Percentiles rank a stretch among this genome's conserved stretches.
phyloP scores from a whole-genome alignment of 2,329 filamentous ascomycete genomes.

The Arthrobotrys megalospora region DNA sequence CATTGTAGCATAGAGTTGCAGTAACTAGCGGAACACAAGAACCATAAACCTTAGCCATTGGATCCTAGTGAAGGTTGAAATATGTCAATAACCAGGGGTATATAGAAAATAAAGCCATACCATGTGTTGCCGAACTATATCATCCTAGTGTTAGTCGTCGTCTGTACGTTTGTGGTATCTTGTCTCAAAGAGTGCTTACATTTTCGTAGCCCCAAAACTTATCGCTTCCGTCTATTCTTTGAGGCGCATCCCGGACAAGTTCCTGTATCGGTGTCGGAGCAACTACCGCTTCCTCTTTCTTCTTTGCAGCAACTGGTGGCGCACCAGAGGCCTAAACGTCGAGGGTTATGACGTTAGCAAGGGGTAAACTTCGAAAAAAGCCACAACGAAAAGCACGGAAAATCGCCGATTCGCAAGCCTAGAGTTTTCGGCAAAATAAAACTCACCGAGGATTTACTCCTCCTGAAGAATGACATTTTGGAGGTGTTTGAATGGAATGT shows the following conservation, averaged over 20 bases:
- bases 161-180: not conserved
- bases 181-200: conserved; percentile 73
- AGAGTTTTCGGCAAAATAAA: not conserved
- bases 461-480: conserved; percentile 59
- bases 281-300: conserved; percentile 52
- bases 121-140: conserved; percentile 61
- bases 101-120: conserved; percentile 61
- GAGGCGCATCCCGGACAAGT: conserved; percentile 83
- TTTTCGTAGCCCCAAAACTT: conserved; percentile 99
- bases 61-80: conserved; percentile 36
- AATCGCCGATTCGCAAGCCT: conserved; percentile 1
- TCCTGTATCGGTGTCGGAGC: conserved; percentile 71
- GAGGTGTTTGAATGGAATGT: conserved; percentile 26
- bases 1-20: conserved; percentile 99
- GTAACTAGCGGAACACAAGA: conserved; percentile 76
- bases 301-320: conserved; percentile 53
- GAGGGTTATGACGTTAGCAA: conserved; percentile 16
- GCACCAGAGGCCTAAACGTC: conserved; percentile 46
- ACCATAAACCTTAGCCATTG: conserved; percentile 50
- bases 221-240: conserved; percentile 90
- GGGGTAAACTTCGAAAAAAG: conserved; percentile 6
- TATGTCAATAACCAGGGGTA: conserved; percentile 52
- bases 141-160: conserved; percentile 45
- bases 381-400: conserved; percentile 1
- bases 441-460: conserved; percentile 57